Evolutionary conservation across 2,329 filamentous ascomycete genomes (phyloP), one percentile per base, ranked within the genome.

Genomic region (Dactylonectria estremocensis): DNA sequence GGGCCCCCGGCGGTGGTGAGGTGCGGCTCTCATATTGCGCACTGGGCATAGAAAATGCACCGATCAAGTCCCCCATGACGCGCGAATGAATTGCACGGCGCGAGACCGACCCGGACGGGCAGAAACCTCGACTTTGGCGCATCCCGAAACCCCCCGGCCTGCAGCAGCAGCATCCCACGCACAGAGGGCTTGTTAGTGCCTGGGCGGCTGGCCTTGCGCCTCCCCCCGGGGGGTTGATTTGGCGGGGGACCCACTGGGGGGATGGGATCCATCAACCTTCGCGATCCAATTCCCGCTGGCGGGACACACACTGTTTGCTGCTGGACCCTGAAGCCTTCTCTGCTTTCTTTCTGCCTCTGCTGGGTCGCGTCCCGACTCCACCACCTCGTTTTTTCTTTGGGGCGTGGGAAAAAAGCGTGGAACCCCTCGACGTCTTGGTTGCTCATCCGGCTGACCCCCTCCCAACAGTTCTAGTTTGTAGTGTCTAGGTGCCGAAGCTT

Each of bases 381-480:
- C 52, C 48, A 28, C 56, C 46, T 60, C 65, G 67, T 76, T 71
- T 71, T 73, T 67, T 61, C 70, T 70, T 76, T 76, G 74, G 74
- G 74, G 74, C 46, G 56, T 64, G 40, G 40, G 40, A 43, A n/a
- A n/a, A 14, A n/a, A 40, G 37, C 37, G 37, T 43, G 40, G 40
- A 43, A 43, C 40, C 40, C 40, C 40, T 43, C 60, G 64, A 63
- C 60, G 62, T 64, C 49, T 46, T 67, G 54, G 58, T 66, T 73
- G 55, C 61, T 64, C 55, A 46, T 62, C 52, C 43, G 67, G 67
- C 69, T 69, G 71, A 67, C 68, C 66, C 60, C 72, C 72, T 76
- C 74, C 74, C 74, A 76, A 76, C 74, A 76, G 74, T 76, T 76
- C 74, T 75, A 73, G 71, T 48, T 28, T 28, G 69, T 74, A 63